Evolutionary conservation across 306 rosid species (phyloP).

Genomic region (Hippophae rhamnoides): DNA sequence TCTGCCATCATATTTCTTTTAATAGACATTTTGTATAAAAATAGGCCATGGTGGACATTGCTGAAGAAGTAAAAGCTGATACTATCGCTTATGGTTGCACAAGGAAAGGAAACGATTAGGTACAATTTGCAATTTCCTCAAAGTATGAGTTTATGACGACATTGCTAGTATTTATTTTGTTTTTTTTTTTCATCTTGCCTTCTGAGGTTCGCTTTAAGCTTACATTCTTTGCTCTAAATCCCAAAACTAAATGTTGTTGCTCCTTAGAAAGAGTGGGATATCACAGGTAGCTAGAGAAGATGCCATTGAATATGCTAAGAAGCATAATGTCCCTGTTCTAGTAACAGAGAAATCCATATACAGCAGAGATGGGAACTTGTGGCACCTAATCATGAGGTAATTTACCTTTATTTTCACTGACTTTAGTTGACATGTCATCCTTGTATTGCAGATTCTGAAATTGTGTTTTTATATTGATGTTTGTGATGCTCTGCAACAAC

Average conservation of each 20-base stretch:
- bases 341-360: constrained; percentile 92
- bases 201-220: constrained; percentile 86
- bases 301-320: constrained; percentile 89
- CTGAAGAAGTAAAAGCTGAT: constrained; percentile 92
- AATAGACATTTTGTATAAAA: neutral
- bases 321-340: constrained; percentile 82
- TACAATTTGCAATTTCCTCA: constrained; percentile 17
- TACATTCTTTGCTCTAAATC: constrained; percentile 85
- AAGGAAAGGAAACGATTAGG: constrained; percentile 98
- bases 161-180: constrained; percentile 20
- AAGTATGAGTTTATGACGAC: neutral
- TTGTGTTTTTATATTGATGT: no score
- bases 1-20: no score
- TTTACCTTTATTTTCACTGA: neutral
- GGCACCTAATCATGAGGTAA: constrained; percentile 99
- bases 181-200: constrained; percentile 19
- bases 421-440: neutral
- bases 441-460: neutral
- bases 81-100: constrained; percentile 96
- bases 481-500: no score
- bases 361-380: constrained; percentile 85
- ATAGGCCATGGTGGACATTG: constrained; percentile 96
- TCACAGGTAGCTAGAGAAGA: constrained; percentile 89
- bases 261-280: constrained; percentile 99
- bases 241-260: constrained; percentile 84